Base-by-base conservation (phyloP, 805 yeast species). In the Saccharomyces jurei region DNA sequence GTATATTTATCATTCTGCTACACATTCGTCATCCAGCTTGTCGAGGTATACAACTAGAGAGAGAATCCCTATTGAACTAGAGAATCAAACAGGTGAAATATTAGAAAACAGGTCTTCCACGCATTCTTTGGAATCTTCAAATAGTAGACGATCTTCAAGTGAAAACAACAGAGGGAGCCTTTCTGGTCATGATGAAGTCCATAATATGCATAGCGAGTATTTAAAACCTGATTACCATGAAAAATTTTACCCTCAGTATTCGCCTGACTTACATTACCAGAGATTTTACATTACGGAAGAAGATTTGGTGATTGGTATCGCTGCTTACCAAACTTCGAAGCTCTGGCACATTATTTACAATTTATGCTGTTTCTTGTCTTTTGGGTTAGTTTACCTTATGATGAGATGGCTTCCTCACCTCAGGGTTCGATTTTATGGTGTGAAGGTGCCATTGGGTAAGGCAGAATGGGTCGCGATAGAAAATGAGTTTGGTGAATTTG, bases 401-500 rank as follows among this genome's bases (percentile, higher is more conserved):
- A 70, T 89, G 57, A 76, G 96, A 60, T 94, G 99, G 99, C 66
- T 89, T 49, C 98, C 98, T 0, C 75, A 83, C 49, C 82, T 82
- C 66, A 76, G 87, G 58, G 81, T 94, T 51, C 76, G 76, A 53
- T 70, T 88, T 58, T 77, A 80, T 75, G 97, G 96, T 5, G 70
- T 71, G 21, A 74, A 76, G 29, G 76, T 80, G 3, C 86, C 95
- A 0, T 73, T 94, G 57, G 97, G 89, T 0, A 78, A 79, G 57
- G 86, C 97, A 31, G 96, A 90, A 63, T 89, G 97, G 94, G 86
- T 91, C 14, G 96, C 90, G 17, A 78, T 94, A 26, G 99, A 94
- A 71, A 95, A 89, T 61, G 97, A 91, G 67, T 86, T 82, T 75
- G 98, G 97, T 21, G 96, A 89, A 62, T 77, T 94, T 57, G 77